phyloP scores from a whole-genome alignment of 192 early-diverging fungal genomes.

The Blastocladiella britannica region DNA sequence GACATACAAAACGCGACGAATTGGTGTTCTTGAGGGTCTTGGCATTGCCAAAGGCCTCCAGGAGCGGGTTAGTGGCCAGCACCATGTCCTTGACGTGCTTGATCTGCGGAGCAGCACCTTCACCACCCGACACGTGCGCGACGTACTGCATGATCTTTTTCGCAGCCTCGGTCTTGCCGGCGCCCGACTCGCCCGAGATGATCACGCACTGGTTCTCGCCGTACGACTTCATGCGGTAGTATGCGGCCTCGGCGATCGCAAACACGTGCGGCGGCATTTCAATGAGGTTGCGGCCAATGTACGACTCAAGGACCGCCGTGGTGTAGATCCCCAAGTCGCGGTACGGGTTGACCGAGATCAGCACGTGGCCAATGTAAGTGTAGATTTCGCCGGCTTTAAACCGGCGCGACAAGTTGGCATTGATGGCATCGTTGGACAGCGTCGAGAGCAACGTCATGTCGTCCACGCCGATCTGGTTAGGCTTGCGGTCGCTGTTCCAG shows the following conservation, averaged over 20 bases:
- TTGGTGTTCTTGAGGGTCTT: slow-evolving; percentile 98
- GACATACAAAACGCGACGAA: slow-evolving; percentile 76
- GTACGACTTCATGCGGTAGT: slow-evolving; percentile 89
- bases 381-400: slow-evolving; percentile 73
- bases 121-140: slow-evolving; percentile 77
- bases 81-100: slow-evolving; percentile 96
- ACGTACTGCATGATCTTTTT: slow-evolving; percentile 97
- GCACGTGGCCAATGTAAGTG: slow-evolving; percentile 87
- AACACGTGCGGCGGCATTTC: slow-evolving; percentile 95
- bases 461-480: neutral
- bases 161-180: slow-evolving; percentile 80
- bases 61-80: slow-evolving; percentile 89
- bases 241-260: slow-evolving; percentile 78
- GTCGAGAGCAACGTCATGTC: slow-evolving; percentile 87
- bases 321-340: slow-evolving; percentile 88
- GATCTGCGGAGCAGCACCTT: slow-evolving; percentile 41
- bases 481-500: slow-evolving; percentile 1
- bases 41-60: slow-evolving; percentile 97
- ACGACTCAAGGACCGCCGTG: slow-evolving; percentile 62
- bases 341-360: slow-evolving; percentile 88
- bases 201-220: slow-evolving; percentile 99
- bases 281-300: slow-evolving; percentile 64
- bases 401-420: slow-evolving; percentile 78
- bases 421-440: slow-evolving; percentile 86
- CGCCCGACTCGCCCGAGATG: slow-evolving; percentile 87